Evolutionary conservation across 192 early-diverging fungal genomes (phyloP).

Genomic region (Backusella mclennaniae): DNA sequence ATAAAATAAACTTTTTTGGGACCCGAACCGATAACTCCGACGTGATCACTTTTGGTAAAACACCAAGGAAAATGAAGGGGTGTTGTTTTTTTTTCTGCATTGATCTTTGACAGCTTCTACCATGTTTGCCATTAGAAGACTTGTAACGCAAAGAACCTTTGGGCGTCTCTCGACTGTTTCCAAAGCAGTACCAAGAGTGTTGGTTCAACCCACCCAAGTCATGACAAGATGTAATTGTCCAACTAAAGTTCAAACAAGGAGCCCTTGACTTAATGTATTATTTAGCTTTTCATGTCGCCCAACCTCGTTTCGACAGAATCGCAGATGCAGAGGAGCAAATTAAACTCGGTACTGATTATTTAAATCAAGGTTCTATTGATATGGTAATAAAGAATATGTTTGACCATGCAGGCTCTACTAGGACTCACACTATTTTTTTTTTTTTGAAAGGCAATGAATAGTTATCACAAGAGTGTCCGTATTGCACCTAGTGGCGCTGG

Average conservation of each 20-base stretch:
- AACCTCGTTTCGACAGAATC: slow-evolving; percentile 15
- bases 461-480: slow-evolving; percentile 34
- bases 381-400: slow-evolving; percentile 16
- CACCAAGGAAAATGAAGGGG: background rate
- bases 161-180: background rate
- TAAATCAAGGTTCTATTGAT: slow-evolving; percentile 35
- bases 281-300: slow-evolving; percentile 16
- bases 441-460: slow-evolving; percentile 27
- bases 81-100: background rate
- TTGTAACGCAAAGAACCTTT: background rate
- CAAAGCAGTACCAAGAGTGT: background rate
- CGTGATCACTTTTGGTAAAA: no score
- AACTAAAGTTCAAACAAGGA: background rate
- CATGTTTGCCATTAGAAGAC: background rate
- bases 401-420: no score
- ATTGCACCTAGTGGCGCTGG: slow-evolving; percentile 31
- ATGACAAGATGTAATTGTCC: background rate
- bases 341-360: slow-evolving; percentile 23
- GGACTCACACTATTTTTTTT: no score
- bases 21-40: no score
- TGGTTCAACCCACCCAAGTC: background rate
- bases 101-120: background rate
- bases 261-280: background rate
- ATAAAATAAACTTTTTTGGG: no score
- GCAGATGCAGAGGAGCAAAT: slow-evolving; percentile 30